A percentile compares a stretch with the other conserved stretches of the same genome.
These are phyloP conservation scores for Vigna hirtella DNA, from an alignment of 306 rosid genomes.

Conservation along the genomic window DNA sequence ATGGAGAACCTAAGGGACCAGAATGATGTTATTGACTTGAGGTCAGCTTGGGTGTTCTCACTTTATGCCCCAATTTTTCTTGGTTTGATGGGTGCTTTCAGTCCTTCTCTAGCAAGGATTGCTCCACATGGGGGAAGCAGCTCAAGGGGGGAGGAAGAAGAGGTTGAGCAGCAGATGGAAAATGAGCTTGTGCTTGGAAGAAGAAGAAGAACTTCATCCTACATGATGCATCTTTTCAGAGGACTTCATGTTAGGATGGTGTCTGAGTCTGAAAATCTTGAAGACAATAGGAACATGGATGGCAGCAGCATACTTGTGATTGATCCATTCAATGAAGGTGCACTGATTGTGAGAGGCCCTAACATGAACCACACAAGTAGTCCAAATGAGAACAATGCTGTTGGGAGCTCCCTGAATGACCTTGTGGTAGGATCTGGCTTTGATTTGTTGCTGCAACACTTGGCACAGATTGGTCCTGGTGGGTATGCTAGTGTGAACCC, in stretches of 20 bases:
- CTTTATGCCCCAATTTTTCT: constrained; percentile 53
- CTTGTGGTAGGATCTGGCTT: constrained; percentile 72
- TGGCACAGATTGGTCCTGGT: constrained; percentile 72
- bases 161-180: constrained; percentile 38
- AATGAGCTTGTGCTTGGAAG: constrained; percentile 43
- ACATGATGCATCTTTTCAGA: constrained; percentile 44
- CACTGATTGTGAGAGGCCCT: constrained; percentile 52
- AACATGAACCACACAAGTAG: constrained; percentile 42
- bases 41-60: constrained; percentile 53
- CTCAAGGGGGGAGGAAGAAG: constrained; percentile 32
- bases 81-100: constrained; percentile 52
- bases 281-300: constrained; percentile 36
- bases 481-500: constrained; percentile 72
- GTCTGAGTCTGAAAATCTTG: constrained; percentile 42
- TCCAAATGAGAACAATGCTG: constrained; percentile 40
- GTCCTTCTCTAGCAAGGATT: constrained; percentile 45
- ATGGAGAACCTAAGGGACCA: constrained; percentile 43
- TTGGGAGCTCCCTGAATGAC: constrained; percentile 67
- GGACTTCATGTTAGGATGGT: constrained; percentile 45
- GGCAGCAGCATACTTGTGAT: constrained; percentile 40
- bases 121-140: constrained; percentile 34
- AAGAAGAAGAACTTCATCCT: constrained; percentile 47
- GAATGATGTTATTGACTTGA: constrained; percentile 39
- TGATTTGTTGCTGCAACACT: constrained; percentile 67
- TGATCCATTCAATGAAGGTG: constrained; percentile 49